A percentile compares a stretch with the other conserved stretches of the same genome.
phyloP scores from a whole-genome alignment of 768 basidiomycete species.

The Phlegmacium glaucopus region DNA sequence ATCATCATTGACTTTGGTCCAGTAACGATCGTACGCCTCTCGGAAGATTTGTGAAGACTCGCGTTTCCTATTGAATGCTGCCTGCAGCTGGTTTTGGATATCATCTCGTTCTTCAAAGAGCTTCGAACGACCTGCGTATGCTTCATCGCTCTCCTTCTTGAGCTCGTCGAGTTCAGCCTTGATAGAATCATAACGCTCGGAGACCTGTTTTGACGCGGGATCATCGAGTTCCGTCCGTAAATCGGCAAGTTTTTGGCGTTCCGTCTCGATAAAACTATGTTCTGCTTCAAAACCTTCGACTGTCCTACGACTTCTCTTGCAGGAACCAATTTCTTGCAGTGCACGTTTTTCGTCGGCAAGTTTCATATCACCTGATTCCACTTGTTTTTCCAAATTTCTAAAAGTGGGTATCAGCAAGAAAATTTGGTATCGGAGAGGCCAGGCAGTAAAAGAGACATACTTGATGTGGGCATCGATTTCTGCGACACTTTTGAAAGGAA shows the following conservation, averaged over 20 bases:
- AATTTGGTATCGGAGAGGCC: not conserved
- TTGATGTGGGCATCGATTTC: constrained; percentile 87
- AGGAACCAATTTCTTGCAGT: constrained; percentile 79
- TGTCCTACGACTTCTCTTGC: constrained; percentile 65
- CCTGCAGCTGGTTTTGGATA: constrained; percentile 65
- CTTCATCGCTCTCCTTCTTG: constrained; percentile 84
- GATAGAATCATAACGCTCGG: constrained; percentile 78
- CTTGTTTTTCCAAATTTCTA: constrained; percentile 82
- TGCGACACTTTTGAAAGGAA: constrained; percentile 71
- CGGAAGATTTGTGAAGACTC: constrained; percentile 68
- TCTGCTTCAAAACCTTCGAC: constrained; percentile 82
- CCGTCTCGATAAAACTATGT: constrained; percentile 78
- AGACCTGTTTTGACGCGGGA: constrained; percentile 79
- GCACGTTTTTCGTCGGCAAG: constrained; percentile 95
- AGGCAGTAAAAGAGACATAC: constrained; percentile 40
- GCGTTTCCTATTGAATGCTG: constrained; percentile 73
- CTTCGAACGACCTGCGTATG: constrained; percentile 73
- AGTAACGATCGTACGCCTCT: constrained; percentile 81
- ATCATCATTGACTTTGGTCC: constrained; percentile 85
- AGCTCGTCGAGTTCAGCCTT: constrained; percentile 83
- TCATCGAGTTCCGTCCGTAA: constrained; percentile 85
- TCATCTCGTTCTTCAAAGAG: constrained; percentile 85
- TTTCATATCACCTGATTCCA: constrained; percentile 90
- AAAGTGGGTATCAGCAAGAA: too few species aligned
- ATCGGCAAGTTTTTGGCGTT: constrained; percentile 71